Conservation (phyloP, 345 rosid species). For the Psidium friedrichsthalianum region DNA sequence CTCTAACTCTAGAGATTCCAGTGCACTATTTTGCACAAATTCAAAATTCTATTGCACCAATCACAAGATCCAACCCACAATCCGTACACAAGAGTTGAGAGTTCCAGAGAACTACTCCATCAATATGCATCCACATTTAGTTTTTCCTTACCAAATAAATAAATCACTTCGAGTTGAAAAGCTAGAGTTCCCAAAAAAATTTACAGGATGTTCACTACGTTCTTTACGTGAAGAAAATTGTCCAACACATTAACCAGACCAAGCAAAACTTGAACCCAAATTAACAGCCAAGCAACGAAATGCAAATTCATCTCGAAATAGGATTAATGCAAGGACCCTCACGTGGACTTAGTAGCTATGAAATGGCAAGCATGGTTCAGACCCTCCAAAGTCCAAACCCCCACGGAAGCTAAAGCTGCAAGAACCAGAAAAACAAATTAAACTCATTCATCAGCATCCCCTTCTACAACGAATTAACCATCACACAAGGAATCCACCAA, state of each 20-base stretch:
- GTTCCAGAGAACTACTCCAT: neutral
- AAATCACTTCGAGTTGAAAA: neutral
- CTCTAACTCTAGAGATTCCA: neutral
- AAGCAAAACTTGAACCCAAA: neutral
- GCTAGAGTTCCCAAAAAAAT: neutral
- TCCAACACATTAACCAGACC: neutral
- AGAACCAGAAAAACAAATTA: neutral
- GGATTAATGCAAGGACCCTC: neutral
- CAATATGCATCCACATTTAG: neutral
- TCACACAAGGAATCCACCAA: neutral
- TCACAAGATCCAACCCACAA: neutral
- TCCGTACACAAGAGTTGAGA: neutral
- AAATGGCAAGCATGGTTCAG: neutral
- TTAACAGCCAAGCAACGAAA: neutral
- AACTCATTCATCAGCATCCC: neutral
- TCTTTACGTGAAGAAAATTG: neutral
- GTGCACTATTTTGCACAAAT: neutral
- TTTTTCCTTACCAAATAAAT: neutral
- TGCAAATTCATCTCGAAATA: neutral
- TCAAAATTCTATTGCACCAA: neutral
- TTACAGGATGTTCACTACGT: neutral
- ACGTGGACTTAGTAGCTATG: neutral
- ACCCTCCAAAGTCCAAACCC: neutral
- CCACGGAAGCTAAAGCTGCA: neutral
- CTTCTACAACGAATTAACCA: neutral